Percentiles rank a stretch among this genome's conserved stretches.
These are phyloP conservation scores for Aspergillus awamori DNA, from an alignment of 2,329 filamentous ascomycete genomes.

Conservation along the genomic window DNA sequence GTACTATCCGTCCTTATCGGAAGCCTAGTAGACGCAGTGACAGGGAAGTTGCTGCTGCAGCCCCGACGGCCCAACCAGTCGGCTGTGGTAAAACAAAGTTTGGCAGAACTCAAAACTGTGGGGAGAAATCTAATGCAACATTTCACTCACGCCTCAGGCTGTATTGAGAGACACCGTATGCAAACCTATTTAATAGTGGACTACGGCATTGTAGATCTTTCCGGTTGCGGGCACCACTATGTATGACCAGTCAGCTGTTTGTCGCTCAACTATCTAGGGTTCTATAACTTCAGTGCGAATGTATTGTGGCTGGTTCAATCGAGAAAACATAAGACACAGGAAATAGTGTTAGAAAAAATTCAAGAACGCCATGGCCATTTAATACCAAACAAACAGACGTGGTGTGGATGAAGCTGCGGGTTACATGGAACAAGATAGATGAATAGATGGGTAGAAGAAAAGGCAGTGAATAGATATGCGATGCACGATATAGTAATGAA, in stretches of 20 bases:
- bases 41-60: not conserved
- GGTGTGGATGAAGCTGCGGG: not conserved
- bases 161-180: not conserved
- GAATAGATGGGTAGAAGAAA: too few relatives aligned
- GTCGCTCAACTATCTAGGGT: not conserved
- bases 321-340: not conserved
- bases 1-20: not conserved
- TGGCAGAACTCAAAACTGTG: not conserved
- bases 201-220: not conserved
- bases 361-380: not conserved
- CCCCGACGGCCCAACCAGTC: not conserved
- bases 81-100: not conserved
- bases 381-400: not conserved
- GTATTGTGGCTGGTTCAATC: not conserved
- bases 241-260: not conserved
- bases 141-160: not conserved
- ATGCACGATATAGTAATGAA: not conserved
- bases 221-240: not conserved
- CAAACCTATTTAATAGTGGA: not conserved
- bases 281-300: too few relatives aligned
- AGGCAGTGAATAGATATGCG: too few relatives aligned
- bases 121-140: not conserved
- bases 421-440: not conserved
- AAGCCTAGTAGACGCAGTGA: too few relatives aligned
- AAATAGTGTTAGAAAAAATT: not conserved